phyloP scores from a whole-genome alignment of 768 basidiomycete genomes.

The Fibroporia radiculosa region DNA sequence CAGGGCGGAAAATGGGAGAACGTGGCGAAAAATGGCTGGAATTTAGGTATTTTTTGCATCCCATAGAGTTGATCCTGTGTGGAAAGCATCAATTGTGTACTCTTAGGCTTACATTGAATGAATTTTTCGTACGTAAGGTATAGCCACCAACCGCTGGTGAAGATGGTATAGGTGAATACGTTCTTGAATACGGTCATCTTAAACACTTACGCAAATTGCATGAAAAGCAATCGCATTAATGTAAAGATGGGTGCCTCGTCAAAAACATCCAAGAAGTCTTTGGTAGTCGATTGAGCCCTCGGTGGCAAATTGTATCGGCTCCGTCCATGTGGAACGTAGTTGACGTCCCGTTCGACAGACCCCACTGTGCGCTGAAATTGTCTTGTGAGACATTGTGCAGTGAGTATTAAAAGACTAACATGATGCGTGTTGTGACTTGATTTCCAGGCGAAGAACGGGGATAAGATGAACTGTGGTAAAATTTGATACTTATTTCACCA shows the following conservation, averaged over 20 bases:
- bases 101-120: too few relatives aligned
- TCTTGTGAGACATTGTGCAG: neutral
- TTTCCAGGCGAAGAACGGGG: constrained; percentile 24
- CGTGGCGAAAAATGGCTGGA: constrained; percentile 23
- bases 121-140: constrained; percentile 14
- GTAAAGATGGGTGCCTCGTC: constrained; percentile 24
- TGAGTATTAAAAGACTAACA: constrained; percentile 10
- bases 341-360: constrained; percentile 23
- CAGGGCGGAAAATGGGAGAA: constrained; percentile 18
- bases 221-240: constrained; percentile 18
- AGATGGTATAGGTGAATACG: too few relatives aligned
- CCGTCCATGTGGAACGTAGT: constrained; percentile 22
- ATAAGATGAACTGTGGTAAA: constrained; percentile 19
- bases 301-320: constrained; percentile 19
- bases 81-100: too few relatives aligned
- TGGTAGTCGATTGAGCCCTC: constrained; percentile 11
- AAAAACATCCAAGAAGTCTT: constrained; percentile 22
- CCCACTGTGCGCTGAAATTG: constrained; percentile 19
- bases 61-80: too few relatives aligned
- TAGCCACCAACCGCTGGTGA: constrained; percentile 19
- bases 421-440: constrained; percentile 22
- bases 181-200: too few relatives aligned
- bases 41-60: too few relatives aligned
- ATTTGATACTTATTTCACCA: constrained; percentile 14
- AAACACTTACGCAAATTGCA: constrained; percentile 20